Evolutionary conservation across 2,329 filamentous ascomycete species (phyloP), one percentile per base, ranked within the genome.

Genomic region (Stagonosporopsis tanaceti): DNA sequence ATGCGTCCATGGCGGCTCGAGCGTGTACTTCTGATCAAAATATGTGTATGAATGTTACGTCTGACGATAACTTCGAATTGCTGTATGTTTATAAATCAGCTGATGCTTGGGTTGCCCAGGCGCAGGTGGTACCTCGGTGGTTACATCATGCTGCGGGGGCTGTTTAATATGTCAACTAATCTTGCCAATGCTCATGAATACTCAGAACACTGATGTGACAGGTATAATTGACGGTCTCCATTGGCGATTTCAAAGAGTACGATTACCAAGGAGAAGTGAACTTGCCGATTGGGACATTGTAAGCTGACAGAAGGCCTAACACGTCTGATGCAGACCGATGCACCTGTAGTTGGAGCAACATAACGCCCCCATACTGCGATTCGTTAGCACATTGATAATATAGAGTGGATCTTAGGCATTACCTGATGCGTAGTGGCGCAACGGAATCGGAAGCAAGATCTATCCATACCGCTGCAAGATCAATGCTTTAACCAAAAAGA

Each of bases 1-100:
- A 47, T 11, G 38, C 35, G 1, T 68, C 59, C 65, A 68, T 68
- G 11, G 11, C 53, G n/a, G 5, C 1, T 24, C 2, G 15, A 20
- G 22, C 8, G 3, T 28, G n/a, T 34, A 5, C 6, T 7, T 30
- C 8, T 15, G 28, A 15, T 20, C 17, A 12, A 7, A 7, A 4
- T 8, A 2, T 47, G 20, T 17, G 22, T 27, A 17, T 32, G n/a
- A 22, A 17, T 3, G 24, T 7, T 11, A 7, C 5, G 6, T 9
- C 9, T 25, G 5, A 40, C 15, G 9, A 17, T n/a, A 28, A 20
- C n/a, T n/a, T 41, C 22, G 7, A 11, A 22, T 32, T 11, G 32
- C 14, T 11, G 32, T 32, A 2, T 17, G n/a, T 20, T 11, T 9
- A 22, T 28, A 20, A 14, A 32, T 32, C 30, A 32, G 12, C 14